Evolutionary conservation across 2,329 filamentous ascomycete species (phyloP).

Genomic region (Fusarium bulbicola): DNA sequence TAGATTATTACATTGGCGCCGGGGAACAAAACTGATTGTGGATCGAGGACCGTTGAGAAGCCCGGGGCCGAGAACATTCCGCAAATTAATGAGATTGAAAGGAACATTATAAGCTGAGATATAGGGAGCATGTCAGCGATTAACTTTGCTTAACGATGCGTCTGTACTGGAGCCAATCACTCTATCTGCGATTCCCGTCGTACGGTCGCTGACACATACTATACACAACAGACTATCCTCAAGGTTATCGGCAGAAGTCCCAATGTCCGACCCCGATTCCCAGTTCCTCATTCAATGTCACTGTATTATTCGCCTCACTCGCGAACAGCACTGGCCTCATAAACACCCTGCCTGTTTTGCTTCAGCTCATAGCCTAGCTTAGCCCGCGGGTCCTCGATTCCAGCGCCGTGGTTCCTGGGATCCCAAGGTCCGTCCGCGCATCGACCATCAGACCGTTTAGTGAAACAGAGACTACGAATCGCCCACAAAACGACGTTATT

Average conservation of each 20-base stretch:
- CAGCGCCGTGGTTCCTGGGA: conserved; percentile 15
- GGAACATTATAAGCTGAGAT: conserved; percentile 22
- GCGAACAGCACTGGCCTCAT: neutral
- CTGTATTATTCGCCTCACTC: neutral
- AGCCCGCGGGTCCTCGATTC: neutral
- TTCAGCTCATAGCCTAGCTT: conserved; percentile 8
- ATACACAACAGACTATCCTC: neutral
- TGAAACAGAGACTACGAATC: neutral
- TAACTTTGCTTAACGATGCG: neutral
- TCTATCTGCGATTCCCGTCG: neutral
- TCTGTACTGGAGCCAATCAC: neutral
- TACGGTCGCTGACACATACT: neutral
- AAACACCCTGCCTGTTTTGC: neutral
- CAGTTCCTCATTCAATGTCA: neutral
- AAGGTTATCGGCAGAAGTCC: neutral
- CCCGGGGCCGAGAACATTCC: conserved; percentile 1
- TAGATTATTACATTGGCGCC: neutral
- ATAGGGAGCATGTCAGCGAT: neutral
- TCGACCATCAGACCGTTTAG: neutral
- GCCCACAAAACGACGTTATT: neutral
- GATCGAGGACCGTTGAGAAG: neutral
- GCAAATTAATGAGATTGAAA: conserved; percentile 10
- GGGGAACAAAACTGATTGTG: conserved; percentile 3
- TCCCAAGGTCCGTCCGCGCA: neutral
- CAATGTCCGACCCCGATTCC: neutral